These are phyloP conservation scores for Termitomyces sp. DNA, from an alignment of 768 basidiomycete genomes.

Conservation along the genomic window DNA sequence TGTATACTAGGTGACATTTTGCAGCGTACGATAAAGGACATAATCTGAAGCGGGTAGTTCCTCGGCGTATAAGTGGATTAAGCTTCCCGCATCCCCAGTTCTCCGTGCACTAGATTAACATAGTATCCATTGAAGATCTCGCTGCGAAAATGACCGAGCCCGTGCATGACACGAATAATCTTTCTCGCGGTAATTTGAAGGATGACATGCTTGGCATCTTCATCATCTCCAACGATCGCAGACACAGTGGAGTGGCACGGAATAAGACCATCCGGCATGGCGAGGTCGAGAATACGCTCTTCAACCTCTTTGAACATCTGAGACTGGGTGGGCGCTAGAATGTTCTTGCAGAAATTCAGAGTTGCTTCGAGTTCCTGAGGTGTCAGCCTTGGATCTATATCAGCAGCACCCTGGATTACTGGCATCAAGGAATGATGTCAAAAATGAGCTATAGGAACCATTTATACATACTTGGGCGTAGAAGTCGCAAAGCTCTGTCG, in stretches of 20 bases:
- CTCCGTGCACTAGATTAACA: conserved; percentile 4
- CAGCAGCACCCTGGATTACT: conserved; percentile 51
- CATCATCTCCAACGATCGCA: not conserved
- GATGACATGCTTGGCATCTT: conserved; percentile 2
- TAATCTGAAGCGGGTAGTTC: too few species aligned
- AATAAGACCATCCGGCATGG: not conserved
- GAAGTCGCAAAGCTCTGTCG: conserved; percentile 33
- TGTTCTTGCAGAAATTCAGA: conserved; percentile 22
- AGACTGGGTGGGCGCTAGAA: conserved; percentile 23
- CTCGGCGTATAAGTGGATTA: not conserved
- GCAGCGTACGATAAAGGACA: too few species aligned
- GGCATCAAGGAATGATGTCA: not conserved
- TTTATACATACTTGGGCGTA: conserved; percentile 19
- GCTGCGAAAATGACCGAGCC: conserved; percentile 3
- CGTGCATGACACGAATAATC: conserved; percentile 3
- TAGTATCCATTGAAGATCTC: conserved; percentile 5
- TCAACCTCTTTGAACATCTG: conserved; percentile 21
- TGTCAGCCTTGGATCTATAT: conserved; percentile 41
- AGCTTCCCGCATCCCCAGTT: conserved; percentile 6
- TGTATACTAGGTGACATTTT: too few species aligned
- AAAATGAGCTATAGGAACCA: not conserved
- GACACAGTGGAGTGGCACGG: not conserved
- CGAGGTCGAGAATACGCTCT: conserved; percentile 10
- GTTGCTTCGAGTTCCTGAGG: conserved; percentile 48
- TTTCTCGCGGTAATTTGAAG: conserved; percentile 6